Percentiles rank a stretch among this genome's conserved stretches.
Evolutionary conservation across 768 basidiomycete genomes (phyloP).

Genomic region (Hysterangium stoloniferum): DNA sequence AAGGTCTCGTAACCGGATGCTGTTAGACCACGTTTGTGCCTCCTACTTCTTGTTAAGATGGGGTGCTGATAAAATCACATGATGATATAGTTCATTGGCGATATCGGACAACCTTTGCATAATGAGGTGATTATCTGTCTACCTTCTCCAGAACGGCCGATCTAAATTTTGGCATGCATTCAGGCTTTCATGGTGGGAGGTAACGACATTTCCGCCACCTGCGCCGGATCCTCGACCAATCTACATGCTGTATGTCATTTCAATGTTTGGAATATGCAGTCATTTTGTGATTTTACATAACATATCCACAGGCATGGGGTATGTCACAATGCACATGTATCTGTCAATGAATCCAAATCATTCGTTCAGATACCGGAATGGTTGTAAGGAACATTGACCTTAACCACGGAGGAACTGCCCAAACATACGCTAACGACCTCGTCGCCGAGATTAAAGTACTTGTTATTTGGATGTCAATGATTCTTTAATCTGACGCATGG

Average conservation of each 20-base stretch:
- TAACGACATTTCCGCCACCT: conserved; percentile 34
- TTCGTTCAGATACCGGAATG: conserved; percentile 16
- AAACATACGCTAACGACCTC: conserved; percentile 32
- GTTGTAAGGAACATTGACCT: conserved; percentile 18
- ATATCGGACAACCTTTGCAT: conserved; percentile 44
- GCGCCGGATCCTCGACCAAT: conserved; percentile 34
- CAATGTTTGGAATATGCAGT: neutral
- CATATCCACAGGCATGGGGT: conserved; percentile 17
- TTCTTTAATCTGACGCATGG: neutral
- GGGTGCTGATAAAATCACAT: no score
- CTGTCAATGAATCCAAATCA: neutral
- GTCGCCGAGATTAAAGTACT: conserved; percentile 34
- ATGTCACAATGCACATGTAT: conserved; percentile 4
- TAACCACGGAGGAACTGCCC: conserved; percentile 14
- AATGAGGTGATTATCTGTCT: conserved; percentile 11
- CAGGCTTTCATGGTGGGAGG: conserved; percentile 39
- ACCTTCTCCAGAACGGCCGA: neutral
- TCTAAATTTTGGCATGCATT: conserved; percentile 5
- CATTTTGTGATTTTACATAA: no score
- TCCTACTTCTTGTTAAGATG: neutral
- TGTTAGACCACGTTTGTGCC: no score
- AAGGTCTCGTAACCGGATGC: no score
- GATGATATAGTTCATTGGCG: conserved; percentile 33
- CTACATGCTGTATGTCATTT: conserved; percentile 27
- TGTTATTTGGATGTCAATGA: no score